A percentile compares a stretch with the other conserved stretches of the same genome.
Conservation (phyloP, 2,329 filamentous ascomycete genomes). For the Aureobasidium sp. region DNA sequence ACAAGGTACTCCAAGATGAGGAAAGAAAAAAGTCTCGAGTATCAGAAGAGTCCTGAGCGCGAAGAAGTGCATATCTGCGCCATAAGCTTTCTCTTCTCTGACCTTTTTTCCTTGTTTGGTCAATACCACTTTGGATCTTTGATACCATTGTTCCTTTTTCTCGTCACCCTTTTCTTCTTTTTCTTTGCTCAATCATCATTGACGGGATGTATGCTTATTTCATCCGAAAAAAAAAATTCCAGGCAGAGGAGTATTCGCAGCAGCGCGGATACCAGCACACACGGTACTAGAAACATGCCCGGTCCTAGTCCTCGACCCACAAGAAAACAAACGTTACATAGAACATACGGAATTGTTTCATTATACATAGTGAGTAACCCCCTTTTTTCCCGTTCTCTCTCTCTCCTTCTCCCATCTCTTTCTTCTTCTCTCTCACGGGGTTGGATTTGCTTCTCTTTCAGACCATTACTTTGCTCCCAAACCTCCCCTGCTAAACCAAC, state of each 20-base stretch:
- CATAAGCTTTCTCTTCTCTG: not conserved
- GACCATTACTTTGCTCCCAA: too few species aligned
- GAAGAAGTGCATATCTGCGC: too few species aligned
- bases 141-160: not conserved
- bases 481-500: too few species aligned
- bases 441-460: too few species aligned
- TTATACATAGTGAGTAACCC: slow-evolving; percentile 51
- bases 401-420: not conserved
- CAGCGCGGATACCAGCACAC: slow-evolving; percentile 38
- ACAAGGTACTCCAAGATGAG: too few species aligned
- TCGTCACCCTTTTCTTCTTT: not conserved
- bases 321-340: slow-evolving; percentile 45
- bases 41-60: too few species aligned
- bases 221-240: not conserved
- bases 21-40: too few species aligned
- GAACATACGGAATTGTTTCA: slow-evolving; percentile 46
- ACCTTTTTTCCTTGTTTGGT: not conserved
- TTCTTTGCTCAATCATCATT: not conserved
- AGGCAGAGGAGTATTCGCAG: slow-evolving; percentile 50
- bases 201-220: not conserved
- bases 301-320: slow-evolving; percentile 42
- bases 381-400: slow-evolving; percentile 16
- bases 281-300: slow-evolving; percentile 48
- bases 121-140: not conserved
- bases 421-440: too few species aligned